Percentiles rank a stretch among this genome's conserved stretches.
These are phyloP conservation scores for Beauveria caledonica DNA, from an alignment of 2,329 filamentous ascomycete species.

Conservation along the genomic window DNA sequence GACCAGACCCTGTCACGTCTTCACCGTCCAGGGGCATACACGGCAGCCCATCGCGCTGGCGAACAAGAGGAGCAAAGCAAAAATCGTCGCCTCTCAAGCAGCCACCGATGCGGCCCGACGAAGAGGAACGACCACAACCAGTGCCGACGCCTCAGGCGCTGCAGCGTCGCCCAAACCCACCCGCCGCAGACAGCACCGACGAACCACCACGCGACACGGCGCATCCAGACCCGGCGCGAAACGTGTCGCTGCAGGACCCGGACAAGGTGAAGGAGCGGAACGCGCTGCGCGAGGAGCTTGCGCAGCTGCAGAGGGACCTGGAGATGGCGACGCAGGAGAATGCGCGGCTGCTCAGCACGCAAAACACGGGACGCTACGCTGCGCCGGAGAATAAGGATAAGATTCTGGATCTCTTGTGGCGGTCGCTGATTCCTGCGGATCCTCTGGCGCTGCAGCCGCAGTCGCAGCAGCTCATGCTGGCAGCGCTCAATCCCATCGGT, in stretches of 20 bases:
- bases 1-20: constrained; percentile 43
- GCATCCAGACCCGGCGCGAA: constrained; percentile 31
- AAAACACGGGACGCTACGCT: constrained; percentile 30
- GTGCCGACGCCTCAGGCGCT: constrained; percentile 5
- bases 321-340: constrained; percentile 49
- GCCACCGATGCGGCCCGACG: constrained; percentile 21
- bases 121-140: not conserved
- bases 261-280: constrained; percentile 46
- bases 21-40: constrained; percentile 53
- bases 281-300: constrained; percentile 46
- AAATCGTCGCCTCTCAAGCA: constrained; percentile 45
- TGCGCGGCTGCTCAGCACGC: constrained; percentile 38
- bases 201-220: not conserved
- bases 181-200: not conserved
- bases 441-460: constrained; percentile 18
- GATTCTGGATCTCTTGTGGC: constrained; percentile 32
- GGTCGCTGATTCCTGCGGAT: constrained; percentile 31
- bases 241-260: constrained; percentile 32
- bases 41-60: constrained; percentile 45
- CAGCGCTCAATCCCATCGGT: constrained; percentile 41
- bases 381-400: constrained; percentile 27
- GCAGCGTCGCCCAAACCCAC: constrained; percentile 3
- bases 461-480: constrained; percentile 37
- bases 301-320: constrained; percentile 51
- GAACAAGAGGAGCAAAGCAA: constrained; percentile 20